These are phyloP conservation scores for Theileria orientalis DNA, from an alignment of 169 alveolate genomes.

Conservation along the genomic window DNA sequence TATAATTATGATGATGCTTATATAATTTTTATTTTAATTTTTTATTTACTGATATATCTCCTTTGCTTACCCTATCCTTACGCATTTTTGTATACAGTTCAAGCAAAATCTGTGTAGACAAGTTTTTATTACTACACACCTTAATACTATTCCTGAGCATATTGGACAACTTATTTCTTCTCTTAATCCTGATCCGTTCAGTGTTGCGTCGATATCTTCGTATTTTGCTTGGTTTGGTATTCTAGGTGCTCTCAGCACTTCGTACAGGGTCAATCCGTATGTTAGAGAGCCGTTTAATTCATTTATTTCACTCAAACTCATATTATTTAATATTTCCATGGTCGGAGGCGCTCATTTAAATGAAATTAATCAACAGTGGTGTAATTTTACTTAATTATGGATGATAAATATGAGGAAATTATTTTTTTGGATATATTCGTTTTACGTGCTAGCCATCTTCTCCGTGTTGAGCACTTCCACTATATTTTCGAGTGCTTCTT, in stretches of 20 bases:
- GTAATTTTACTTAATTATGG: background rate
- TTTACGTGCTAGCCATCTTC: conserved; percentile 7
- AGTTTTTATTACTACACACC: conserved; percentile 73
- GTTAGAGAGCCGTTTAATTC: conserved; percentile 4
- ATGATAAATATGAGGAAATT: background rate
- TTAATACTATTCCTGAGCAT: conserved; percentile 52
- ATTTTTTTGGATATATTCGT: background rate
- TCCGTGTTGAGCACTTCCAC: conserved; percentile 39
- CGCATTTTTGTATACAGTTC: conserved; percentile 79
- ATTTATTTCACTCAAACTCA: background rate
- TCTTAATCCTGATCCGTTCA: conserved; percentile 27
- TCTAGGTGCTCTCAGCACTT: conserved; percentile 37
- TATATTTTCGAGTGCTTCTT: conserved; percentile 58
- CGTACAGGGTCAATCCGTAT: conserved; percentile 14
- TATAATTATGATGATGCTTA: background rate
- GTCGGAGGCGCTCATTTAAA: too few species aligned
- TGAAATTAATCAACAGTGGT: background rate
- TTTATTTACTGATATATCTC: too few species aligned
- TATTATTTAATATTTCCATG: conserved; percentile 7
- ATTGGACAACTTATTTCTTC: conserved; percentile 43
- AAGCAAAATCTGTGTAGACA: conserved; percentile 82
- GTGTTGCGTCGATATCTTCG: background rate
- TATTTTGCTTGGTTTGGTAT: background rate
- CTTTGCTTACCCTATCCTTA: conserved; percentile 73
- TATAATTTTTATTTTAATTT: background rate